A percentile compares a stretch with the other conserved stretches of the same genome.
phyloP scores from a whole-genome alignment of 306 rosid genomes.

The Citrullus colocynthis region DNA sequence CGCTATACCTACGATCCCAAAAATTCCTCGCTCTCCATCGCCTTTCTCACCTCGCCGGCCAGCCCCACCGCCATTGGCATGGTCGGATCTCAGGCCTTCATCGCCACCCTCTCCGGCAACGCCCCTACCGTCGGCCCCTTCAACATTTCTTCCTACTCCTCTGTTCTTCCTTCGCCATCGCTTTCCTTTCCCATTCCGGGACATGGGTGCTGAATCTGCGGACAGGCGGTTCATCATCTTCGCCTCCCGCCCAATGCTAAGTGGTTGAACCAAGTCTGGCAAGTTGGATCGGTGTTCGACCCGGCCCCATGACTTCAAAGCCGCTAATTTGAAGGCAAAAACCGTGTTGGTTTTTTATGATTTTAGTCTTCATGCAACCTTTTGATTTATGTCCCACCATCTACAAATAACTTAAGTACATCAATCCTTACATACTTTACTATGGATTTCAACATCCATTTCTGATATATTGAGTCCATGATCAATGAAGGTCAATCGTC shows the following conservation, averaged over 20 bases:
- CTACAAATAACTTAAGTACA: too few species aligned
- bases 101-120: constrained; percentile 21
- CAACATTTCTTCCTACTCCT: constrained; percentile 17
- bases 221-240: constrained; percentile 16
- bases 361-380: too few species aligned
- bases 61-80: constrained; percentile 40
- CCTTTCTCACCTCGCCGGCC: constrained; percentile 36
- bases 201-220: constrained; percentile 1
- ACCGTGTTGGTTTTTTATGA: neutral
- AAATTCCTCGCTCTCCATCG: constrained; percentile 50
- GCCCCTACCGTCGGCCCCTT: constrained; percentile 7
- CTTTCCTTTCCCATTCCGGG: constrained; percentile 21
- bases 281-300: constrained; percentile 31
- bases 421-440: too few species aligned
- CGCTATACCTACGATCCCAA: constrained; percentile 43
- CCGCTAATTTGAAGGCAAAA: neutral
- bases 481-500: too few species aligned
- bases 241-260: constrained; percentile 26
- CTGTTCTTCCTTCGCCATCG: neutral
- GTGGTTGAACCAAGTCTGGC: constrained; percentile 47
- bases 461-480: too few species aligned
- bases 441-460: too few species aligned
- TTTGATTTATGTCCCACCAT: too few species aligned
- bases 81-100: constrained; percentile 40
- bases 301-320: neutral